Base-by-base conservation (phyloP, 352 stramenopile genomes). In the Phytopythium kandeliae region DNA sequence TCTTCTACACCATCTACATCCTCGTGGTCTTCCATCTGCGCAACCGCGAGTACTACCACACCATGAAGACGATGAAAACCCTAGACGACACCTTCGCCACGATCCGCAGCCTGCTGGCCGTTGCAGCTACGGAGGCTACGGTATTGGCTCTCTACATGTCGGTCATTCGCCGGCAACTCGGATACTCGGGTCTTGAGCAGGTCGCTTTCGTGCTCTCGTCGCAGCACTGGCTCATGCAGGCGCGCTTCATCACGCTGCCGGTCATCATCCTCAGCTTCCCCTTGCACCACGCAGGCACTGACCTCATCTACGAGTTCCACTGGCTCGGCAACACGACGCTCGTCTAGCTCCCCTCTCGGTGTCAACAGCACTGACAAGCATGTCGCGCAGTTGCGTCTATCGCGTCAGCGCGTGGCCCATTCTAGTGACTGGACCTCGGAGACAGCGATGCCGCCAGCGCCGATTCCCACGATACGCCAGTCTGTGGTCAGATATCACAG, bases 171-270 rank as follows among this genome's bases (percentile, higher is more conserved):
- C 24, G 28, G 6, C 25, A 25, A 13, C 42, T 65, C 12, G 37
- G 36, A 0, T 25, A 69, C 2, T 60, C 54, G 0, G 57, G 64
- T 0, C 9, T 60, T 16, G 19, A 48, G 5, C 57, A 73, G 36
- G 48, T 73, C 19, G 54, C 54, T n/a, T 73, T 73, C 34, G 47
- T 66, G 13, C 52, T 73, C 1, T 67, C 57, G 47, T 60, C 60
- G 0, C 64, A 69, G 43, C 36, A 41, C 13, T 38, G 56, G 16
- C 36, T 59, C 6, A 21, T 73, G 10, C 61, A 73, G 35, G 19
- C 26, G 7, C 66, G 63, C 16, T 55, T 67, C 21, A 12, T 65
- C 12, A 33, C 43, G 8, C 30, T 67, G 2, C 48, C 54, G 0
- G 17, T 68, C 6, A 57, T 63, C 48, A 65, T 74, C 13, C 35